Conservation (phyloP, 257 asterid genomes). For the Scutellaria baicalensis region DNA sequence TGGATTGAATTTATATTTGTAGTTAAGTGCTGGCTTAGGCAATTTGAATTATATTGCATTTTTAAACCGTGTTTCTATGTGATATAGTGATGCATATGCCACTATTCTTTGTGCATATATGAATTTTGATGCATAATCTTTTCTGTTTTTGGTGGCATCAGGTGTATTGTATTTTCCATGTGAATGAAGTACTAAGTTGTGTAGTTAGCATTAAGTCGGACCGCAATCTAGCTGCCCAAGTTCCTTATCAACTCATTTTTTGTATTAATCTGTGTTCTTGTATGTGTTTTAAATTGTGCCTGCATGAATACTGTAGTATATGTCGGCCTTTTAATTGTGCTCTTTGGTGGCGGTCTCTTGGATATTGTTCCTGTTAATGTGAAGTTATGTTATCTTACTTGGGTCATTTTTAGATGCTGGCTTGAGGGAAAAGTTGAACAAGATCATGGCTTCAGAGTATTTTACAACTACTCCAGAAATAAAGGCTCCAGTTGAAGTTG, state of each 20-base stretch:
- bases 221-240: background rate
- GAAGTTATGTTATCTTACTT: background rate
- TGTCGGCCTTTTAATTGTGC: background rate
- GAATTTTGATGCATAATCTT: conserved; percentile 1
- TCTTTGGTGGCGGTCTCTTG: background rate
- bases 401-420: conserved; percentile 48
- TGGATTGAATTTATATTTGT: background rate
- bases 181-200: background rate
- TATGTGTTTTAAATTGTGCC: background rate
- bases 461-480: conserved; percentile 65
- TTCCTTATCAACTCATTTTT: background rate
- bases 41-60: background rate
- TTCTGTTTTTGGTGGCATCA: background rate
- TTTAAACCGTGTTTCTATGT: background rate
- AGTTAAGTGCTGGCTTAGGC: background rate
- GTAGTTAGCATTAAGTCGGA: background rate
- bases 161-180: background rate
- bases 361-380: background rate
- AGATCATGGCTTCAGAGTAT: conserved; percentile 74
- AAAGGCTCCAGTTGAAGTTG: conserved; percentile 70
- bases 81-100: background rate
- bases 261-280: background rate
- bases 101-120: background rate
- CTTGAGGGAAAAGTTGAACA: conserved; percentile 66
- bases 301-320: background rate